Conservation (phyloP, 257 asterid genomes). For the Capsicum pubescens region DNA sequence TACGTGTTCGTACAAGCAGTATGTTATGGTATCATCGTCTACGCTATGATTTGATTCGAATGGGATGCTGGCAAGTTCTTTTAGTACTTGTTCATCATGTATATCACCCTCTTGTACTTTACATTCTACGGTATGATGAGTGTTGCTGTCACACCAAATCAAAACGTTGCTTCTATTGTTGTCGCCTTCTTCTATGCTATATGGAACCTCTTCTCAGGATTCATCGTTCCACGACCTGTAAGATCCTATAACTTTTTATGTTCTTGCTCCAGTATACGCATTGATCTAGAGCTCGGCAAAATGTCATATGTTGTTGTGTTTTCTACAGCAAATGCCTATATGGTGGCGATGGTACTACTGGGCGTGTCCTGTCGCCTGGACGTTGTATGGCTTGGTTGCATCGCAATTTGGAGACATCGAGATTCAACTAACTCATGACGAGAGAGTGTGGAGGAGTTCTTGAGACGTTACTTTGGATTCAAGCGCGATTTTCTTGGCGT, state of each 20-base stretch:
- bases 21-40: neutral
- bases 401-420: constrained; percentile 52
- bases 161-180: constrained; percentile 12
- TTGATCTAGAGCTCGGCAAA: neutral
- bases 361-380: constrained; percentile 53
- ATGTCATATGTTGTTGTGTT: neutral
- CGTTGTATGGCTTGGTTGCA: constrained; percentile 50
- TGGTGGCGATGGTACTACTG: constrained; percentile 71
- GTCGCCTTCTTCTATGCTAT: constrained; percentile 14
- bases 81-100: constrained; percentile 21
- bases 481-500: constrained; percentile 56
- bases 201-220: constrained; percentile 27
- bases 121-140: constrained; percentile 25
- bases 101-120: constrained; percentile 4
- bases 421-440: neutral
- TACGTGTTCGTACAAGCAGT: constrained; percentile 1
- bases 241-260: constrained; percentile 5
- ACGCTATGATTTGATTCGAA: constrained; percentile 26
- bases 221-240: constrained; percentile 19
- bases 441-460: constrained; percentile 47
- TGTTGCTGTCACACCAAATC: constrained; percentile 21
- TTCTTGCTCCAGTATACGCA: neutral
- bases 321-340: constrained; percentile 47
- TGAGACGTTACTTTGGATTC: constrained; percentile 55
- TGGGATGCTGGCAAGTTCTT: constrained; percentile 23